phyloP scores from a whole-genome alignment of 169 alveolate species.

The Plasmodium coatneyi region DNA sequence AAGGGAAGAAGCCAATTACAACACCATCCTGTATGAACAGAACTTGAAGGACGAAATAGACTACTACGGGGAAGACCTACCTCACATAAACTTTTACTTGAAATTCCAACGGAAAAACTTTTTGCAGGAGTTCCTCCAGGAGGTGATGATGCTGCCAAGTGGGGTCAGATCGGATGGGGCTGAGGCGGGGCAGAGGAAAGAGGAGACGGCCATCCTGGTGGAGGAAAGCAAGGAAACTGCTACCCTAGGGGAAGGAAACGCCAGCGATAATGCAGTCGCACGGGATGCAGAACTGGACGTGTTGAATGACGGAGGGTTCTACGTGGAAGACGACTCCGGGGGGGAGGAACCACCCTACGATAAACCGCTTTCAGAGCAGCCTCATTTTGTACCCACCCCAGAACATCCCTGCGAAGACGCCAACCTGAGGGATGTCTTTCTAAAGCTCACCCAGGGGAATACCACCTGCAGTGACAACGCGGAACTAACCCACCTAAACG shows the following conservation, averaged over 20 bases:
- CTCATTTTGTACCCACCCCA: not conserved
- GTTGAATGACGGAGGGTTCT: not conserved
- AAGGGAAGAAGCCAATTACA: conserved; percentile 22
- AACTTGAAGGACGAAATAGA: conserved; percentile 24
- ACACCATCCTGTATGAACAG: conserved; percentile 44
- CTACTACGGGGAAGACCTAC: conserved; percentile 37
- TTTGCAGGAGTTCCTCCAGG: conserved; percentile 24
- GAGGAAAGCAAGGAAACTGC: not conserved
- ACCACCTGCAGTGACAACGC: not conserved
- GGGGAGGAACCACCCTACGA: not conserved
- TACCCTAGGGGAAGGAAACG: not conserved
- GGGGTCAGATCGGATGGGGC: not conserved
- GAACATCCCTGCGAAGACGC: not conserved
- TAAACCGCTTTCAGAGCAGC: not conserved
- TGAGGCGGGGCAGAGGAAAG: not conserved
- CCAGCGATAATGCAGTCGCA: not conserved
- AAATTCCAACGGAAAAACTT: conserved; percentile 47
- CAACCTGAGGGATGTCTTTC: not conserved
- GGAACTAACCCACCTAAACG: conserved; percentile 4
- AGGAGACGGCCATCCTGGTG: not conserved
- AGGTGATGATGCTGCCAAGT: not conserved
- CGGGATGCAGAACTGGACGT: not conserved
- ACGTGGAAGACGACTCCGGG: not conserved
- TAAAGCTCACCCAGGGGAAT: not conserved
- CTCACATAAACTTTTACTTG: conserved; percentile 64